phyloP scores from a whole-genome alignment of 768 basidiomycete genomes.

The Tylopilus sp. region DNA sequence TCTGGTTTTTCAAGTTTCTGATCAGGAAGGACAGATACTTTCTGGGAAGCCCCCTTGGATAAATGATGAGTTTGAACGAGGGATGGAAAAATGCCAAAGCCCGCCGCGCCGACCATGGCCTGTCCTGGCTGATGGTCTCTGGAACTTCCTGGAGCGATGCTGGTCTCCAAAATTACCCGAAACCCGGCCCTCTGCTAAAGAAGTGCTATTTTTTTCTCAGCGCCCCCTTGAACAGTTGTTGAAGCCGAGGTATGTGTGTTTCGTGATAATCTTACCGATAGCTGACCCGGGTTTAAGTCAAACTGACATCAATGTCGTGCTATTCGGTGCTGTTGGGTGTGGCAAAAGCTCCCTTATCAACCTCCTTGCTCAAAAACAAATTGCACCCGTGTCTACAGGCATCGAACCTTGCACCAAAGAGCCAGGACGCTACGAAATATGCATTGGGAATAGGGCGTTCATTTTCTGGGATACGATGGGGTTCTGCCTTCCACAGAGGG shows the following conservation, averaged over 20 bases:
- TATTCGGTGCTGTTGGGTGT: conserved; percentile 15
- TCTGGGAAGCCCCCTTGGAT: background rate
- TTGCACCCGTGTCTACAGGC: conserved; percentile 24
- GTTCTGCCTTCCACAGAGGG: conserved; percentile 9
- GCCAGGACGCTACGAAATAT: background rate
- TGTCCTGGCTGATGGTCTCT: background rate
- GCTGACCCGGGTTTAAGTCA: background rate
- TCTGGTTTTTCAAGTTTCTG: too few species aligned
- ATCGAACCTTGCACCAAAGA: conserved; percentile 30
- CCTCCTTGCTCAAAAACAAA: conserved; percentile 11
- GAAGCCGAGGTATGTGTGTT: background rate
- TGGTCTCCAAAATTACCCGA: conserved; percentile 1
- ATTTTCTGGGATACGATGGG: conserved; percentile 27
- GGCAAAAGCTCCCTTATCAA: conserved; percentile 23
- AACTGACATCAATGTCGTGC: conserved; percentile 6
- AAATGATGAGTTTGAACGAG: background rate
- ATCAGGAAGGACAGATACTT: background rate
- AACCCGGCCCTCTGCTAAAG: background rate
- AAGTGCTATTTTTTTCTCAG: background rate
- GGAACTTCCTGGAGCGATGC: conserved; percentile 1
- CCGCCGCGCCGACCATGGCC: conserved; percentile 1
- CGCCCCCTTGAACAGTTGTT: background rate
- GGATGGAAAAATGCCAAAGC: background rate
- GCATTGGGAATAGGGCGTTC: conserved; percentile 3
- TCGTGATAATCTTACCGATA: background rate